Conservation (phyloP, 2,329 filamentous ascomycete genomes). For the Calonectria ilicicola region DNA sequence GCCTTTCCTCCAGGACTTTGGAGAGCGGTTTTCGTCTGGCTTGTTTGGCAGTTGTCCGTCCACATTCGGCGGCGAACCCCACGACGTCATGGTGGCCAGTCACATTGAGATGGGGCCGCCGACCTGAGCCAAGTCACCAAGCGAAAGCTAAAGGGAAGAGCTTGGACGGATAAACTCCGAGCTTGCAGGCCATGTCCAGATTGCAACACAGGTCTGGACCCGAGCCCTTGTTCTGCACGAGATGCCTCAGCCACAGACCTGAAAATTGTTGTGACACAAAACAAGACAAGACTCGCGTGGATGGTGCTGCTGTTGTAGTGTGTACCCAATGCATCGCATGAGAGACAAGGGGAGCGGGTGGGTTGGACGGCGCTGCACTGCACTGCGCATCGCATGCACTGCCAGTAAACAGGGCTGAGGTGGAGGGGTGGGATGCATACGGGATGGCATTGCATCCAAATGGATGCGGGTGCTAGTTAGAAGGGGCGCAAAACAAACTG, state of each 20-base stretch:
- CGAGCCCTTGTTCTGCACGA: not conserved
- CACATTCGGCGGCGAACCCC: conserved; percentile 5
- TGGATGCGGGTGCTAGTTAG: conserved; percentile 3
- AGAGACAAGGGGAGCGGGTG: conserved; percentile 20
- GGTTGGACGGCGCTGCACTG: conserved; percentile 32
- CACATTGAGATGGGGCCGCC: not conserved
- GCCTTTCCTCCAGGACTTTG: not conserved
- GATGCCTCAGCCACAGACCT: conserved; percentile 19
- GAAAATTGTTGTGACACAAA: conserved; percentile 24
- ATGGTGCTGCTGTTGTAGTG: not conserved
- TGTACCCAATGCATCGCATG: not conserved
- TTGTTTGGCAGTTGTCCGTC: not conserved
- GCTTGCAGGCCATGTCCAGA: conserved; percentile 5
- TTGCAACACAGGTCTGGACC: conserved; percentile 1
- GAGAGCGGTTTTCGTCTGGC: not conserved
- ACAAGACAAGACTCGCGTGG: conserved; percentile 9
- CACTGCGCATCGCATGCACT: conserved; percentile 34
- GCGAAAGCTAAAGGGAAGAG: not conserved
- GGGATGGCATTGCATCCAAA: not conserved
- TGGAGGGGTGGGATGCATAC: conserved; percentile 41
- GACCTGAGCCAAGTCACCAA: not conserved
- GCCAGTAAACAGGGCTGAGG: conserved; percentile 44
- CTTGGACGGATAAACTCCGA: not conserved
- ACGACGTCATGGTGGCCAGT: conserved; percentile 9
- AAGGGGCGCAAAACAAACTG: not conserved